Base-by-base conservation (phyloP, 495 filamentous ascomycete species). In the Neurospora discreta region DNA sequence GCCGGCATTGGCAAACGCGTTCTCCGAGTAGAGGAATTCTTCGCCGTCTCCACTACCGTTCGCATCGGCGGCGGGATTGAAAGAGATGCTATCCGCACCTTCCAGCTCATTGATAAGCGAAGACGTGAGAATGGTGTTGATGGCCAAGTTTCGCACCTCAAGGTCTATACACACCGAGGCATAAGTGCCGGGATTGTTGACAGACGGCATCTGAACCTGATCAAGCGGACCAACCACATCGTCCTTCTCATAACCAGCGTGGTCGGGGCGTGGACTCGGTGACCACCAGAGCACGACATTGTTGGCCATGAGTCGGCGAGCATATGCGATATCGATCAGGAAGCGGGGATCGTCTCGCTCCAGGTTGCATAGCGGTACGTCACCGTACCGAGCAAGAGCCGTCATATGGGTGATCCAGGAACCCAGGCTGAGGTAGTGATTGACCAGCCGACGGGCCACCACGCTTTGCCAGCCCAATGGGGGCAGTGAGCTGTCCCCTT, bases 261-360 rank as follows among this genome's bases (percentile, higher is more conserved):
- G 95, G 76, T 99, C 95, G 36, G 96, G 95, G 70, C 88, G 88
- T 7, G 95, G 88, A 38, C 89, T 90, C 15, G 85, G 85, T 40
- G 94, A 97, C 95, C 95, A 99, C 95, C 95, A 99, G n/a, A 99
- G 85, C 18, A 99, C 91, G 7, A 99, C 92, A 73, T 94, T 94
- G 77, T 94, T 97, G 75, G 92, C 90, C 77, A 95, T 93, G 69
- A 99, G 83, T 13, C 96, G 89, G 69, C 95, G 84, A 1, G 95
- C 95, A 80, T 98, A 99, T 3, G 95, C 92, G 60, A 99, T 88
- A 77, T 99, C 95, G 76, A 99, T 98, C 69, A 98, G 82, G 79
- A 93, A 99, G 30, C 92, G 87, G 23, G 95, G 95, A 77, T 99
- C 95, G 74, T 98, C 94, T 58, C 89, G 89, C 77, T 98, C 96